phyloP scores from a whole-genome alignment of 352 stramenopile species.

The Phytopythium delawarense region DNA sequence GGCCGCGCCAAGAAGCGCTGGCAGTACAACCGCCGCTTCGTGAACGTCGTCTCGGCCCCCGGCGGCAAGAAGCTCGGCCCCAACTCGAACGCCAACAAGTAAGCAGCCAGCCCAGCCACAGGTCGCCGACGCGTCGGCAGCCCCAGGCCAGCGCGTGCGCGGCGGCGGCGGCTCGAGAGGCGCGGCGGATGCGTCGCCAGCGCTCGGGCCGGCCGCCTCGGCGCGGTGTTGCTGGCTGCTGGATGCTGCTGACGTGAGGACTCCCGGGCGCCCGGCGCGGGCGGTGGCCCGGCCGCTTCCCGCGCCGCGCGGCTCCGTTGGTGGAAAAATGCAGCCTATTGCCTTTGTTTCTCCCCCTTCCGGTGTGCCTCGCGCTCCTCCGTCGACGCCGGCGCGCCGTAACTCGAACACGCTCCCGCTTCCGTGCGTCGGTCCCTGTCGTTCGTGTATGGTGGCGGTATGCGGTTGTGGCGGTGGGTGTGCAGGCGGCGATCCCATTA shows the following conservation, averaged over 20 bases:
- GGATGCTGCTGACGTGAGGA: neutral
- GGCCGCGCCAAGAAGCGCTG: conserved; percentile 99
- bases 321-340: conserved; percentile 3
- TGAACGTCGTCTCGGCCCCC: conserved; percentile 97
- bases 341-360: neutral
- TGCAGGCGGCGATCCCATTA: neutral
- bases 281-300: neutral
- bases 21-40: conserved; percentile 99
- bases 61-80: conserved; percentile 97
- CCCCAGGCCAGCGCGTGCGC: neutral
- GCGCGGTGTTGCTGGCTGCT: neutral
- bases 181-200: neutral
- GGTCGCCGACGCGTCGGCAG: neutral
- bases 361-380: neutral
- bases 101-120: conserved; percentile 15
- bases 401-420: conserved; percentile 3
- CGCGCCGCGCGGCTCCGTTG: neutral
- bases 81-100: conserved; percentile 98
- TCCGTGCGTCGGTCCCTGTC: neutral
- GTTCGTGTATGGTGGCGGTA: neutral
- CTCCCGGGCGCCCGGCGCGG: neutral
- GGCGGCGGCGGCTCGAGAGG: neutral
- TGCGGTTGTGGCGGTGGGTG: neutral
- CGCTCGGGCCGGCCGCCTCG: neutral
- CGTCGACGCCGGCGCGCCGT: neutral